Evolutionary conservation across 1,139 yeast species (phyloP).

Genomic region (Geotrichum histeridarum): DNA sequence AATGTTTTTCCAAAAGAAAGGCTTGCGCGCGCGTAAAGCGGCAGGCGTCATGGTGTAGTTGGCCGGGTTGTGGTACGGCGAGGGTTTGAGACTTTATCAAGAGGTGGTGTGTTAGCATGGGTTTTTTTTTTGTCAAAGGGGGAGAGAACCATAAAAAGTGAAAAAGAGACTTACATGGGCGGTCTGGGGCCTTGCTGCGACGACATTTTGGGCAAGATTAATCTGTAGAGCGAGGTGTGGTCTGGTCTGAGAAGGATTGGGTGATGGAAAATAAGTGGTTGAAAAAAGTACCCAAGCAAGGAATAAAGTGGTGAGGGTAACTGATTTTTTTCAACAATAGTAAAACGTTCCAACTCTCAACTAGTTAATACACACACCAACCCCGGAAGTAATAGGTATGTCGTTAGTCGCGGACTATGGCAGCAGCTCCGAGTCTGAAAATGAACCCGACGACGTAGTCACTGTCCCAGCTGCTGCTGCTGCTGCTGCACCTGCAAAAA

Average conservation of each 20-base stretch:
- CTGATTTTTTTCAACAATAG: not conserved
- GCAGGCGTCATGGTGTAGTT: constrained; percentile 93
- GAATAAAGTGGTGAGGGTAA: not conserved
- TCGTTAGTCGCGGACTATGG: constrained; percentile 26
- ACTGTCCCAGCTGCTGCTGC: not conserved
- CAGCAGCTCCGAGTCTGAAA: constrained; percentile 21
- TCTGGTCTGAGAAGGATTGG: no score
- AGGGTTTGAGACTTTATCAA: constrained; percentile 30
- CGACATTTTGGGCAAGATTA: constrained; percentile 3
- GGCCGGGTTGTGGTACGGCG: constrained; percentile 63
- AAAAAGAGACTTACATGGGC: constrained; percentile 14
- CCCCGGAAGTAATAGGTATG: constrained; percentile 9
- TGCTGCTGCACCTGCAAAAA: not conserved
- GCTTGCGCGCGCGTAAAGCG: constrained; percentile 79
- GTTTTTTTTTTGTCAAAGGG: not conserved
- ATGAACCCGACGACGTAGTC: constrained; percentile 1
- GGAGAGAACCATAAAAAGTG: not conserved
- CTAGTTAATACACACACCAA: not conserved
- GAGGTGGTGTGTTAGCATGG: not conserved
- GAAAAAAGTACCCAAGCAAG: not conserved
- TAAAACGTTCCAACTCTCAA: not conserved
- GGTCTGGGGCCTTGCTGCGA: constrained; percentile 4
- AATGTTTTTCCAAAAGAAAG: constrained; percentile 75
- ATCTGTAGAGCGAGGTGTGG: not conserved
- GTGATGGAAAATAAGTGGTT: no score